Evolutionary conservation across 805 yeast species (phyloP), one percentile per base, ranked within the genome.

Genomic region (Wickerhamiella kazuoi): DNA sequence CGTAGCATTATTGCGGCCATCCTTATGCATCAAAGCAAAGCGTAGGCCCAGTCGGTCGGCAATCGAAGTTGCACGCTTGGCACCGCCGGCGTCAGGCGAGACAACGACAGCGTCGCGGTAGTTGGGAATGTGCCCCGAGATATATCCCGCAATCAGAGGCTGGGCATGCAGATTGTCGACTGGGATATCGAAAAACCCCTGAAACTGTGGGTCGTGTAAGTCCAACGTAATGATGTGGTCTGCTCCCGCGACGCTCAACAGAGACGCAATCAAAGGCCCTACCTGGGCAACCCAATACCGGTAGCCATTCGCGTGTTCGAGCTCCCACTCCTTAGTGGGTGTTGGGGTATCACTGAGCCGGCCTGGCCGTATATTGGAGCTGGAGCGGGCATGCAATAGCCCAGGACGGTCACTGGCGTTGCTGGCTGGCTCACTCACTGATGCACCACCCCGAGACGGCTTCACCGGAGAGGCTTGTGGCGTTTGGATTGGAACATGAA

Each of bases 41-140:
- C 84, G 71, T 64, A 90, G 71, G 16, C 82, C 84, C 42, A 90
- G 62, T 1, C 79, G 71, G 60, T 90, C 99, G 1, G 98, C 98
- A 44, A 90, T 71, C 1, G 87, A 78, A 1, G 94, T 81, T 24
- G 98, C 96, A 47, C 98, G 66, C 59, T 90, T 90, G 37, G 98
- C 99, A 45, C 99, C 99, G 53, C 99, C 99, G 18, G 96, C 90
- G 60, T 90, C 99, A 0, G 99, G 99, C 1, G 95, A 83, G 26
- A 90, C 96, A 50, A 90, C 74, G 6, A 90, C 94, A 32, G 87
- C 79, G 31, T 84, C 78, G 47, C 72, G 72, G 54, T 75, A 82
- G 45, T 80, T 60, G n/a, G 93, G 87, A 41, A 90, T 75, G 45
- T 68, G 66, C 42, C 77, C 75, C 18, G 72, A 66, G 44, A 90